Percentiles rank a stretch among this genome's conserved stretches.
phyloP scores from a whole-genome alignment of 331 rosid genomes.

The Acacia concinna region DNA sequence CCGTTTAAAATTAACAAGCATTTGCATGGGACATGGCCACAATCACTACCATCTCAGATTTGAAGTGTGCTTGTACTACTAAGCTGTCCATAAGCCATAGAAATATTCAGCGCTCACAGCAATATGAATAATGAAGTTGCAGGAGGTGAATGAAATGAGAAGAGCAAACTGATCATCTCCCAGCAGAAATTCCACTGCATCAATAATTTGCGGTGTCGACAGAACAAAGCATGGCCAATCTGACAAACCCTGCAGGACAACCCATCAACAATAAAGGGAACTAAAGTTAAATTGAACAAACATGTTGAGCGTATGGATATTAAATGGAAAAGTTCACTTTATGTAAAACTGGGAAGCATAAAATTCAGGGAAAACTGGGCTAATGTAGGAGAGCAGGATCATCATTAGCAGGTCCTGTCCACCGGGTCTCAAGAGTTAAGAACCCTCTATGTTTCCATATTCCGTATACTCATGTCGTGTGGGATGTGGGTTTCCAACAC shows the following conservation, averaged over 20 bases:
- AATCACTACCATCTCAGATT: conserved; percentile 9
- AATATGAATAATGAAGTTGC: conserved; percentile 19
- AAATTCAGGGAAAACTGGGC: conserved; percentile 52
- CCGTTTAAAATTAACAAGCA: conserved; percentile 5
- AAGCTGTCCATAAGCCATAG: conserved; percentile 11
- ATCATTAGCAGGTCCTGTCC: conserved; percentile 39
- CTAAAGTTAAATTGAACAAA: conserved; percentile 1
- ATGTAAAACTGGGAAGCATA: conserved; percentile 38
- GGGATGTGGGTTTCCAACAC: neutral
- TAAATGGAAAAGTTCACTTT: neutral
- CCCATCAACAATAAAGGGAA: conserved; percentile 16
- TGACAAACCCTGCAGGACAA: conserved; percentile 54
- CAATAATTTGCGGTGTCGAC: conserved; percentile 32
- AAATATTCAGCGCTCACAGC: conserved; percentile 9
- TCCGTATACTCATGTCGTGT: neutral
- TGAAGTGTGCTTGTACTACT: conserved; percentile 2
- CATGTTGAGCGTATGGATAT: neutral
- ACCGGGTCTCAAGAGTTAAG: neutral
- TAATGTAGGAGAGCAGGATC: conserved; percentile 45
- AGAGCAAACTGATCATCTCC: conserved; percentile 32
- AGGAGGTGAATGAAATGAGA: conserved; percentile 25
- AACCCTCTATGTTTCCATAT: conserved; percentile 7
- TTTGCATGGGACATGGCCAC: no score
- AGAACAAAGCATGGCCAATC: conserved; percentile 59
- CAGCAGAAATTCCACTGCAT: conserved; percentile 44